These are phyloP conservation scores for Murraya paniculata DNA, from an alignment of 345 rosid genomes.

Conservation along the genomic window DNA sequence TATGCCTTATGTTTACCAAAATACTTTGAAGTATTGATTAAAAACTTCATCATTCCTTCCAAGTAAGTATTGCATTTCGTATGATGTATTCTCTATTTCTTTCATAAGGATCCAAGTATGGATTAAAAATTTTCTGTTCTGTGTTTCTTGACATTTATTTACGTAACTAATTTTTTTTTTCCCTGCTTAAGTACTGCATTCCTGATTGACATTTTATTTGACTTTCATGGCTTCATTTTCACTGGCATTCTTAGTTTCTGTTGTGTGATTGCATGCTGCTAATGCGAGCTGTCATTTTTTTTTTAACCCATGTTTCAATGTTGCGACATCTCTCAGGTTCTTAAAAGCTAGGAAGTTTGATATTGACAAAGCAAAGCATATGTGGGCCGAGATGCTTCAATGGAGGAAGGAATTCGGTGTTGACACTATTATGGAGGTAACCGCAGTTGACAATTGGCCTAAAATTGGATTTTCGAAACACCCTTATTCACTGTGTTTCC, in stretches of 20 bases:
- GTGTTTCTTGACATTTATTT: neutral
- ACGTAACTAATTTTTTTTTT: neutral
- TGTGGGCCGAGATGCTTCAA: constrained; percentile 98
- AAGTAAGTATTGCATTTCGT: neutral
- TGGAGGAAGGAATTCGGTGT: constrained; percentile 90
- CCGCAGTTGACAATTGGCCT: constrained; percentile 8
- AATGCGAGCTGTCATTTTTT: neutral
- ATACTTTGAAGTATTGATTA: neutral
- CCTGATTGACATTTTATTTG: neutral
- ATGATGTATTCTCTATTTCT: neutral
- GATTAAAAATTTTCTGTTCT: neutral
- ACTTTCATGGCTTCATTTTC: neutral
- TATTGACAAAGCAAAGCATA: constrained; percentile 84
- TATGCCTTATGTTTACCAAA: neutral
- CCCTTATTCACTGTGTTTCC: constrained; percentile 14
- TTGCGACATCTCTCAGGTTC: constrained; percentile 40
- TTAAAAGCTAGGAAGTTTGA: constrained; percentile 94
- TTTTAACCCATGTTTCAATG: neutral
- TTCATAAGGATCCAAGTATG: neutral
- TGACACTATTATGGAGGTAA: constrained; percentile 81
- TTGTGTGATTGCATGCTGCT: neutral
- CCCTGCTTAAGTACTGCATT: neutral
- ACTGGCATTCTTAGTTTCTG: neutral
- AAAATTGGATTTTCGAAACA: neutral
- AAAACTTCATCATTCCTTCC: neutral